Evolutionary conservation across 768 basidiomycete species (phyloP), one percentile per base, ranked within the genome.

Genomic region (Boletus subcaerulescens): DNA sequence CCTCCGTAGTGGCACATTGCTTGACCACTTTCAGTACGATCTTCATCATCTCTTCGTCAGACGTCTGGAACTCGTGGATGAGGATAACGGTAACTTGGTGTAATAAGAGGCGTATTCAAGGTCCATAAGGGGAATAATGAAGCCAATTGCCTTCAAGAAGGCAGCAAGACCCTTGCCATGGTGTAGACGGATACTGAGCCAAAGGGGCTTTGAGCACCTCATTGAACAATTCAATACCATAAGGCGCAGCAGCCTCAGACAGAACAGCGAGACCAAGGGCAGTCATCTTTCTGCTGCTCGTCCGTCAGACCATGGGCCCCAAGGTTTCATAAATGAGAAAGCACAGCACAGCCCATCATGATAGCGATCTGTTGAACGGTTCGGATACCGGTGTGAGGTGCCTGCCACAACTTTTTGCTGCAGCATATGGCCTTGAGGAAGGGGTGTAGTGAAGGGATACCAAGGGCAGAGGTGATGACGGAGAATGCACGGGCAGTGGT

Each of bases 11-110:
- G 32, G 97, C 93, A 66, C 97, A 98, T 71, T 98, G 97, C 74
- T 98, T 97, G 64, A 98, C 95, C 53, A 99, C 97, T 72, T 98
- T 98, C 47, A 99, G 75, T 6, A 99, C 97, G 61, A 98, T 98
- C 80, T 98, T 97, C 83, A 98, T 96, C 97, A 99, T 99, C 78
- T 99, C 97, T 72, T 99, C 97, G 70, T 99, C 97, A 10, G 96
- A 96, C 6, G 95, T 97, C 71, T 96, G 94, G 78, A 98, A 98
- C 75, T 98, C 96, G 66, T 97, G 93, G 59, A 96, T 96, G 53
- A 96, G 88, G 68, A 96, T 95, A 60, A 94, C 89, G 13, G 91
- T 95, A 52, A 96, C 93, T 77, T 98, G 46, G 95, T 98, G 72
- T 99, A 99, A 76, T 98, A 98, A 15, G 93, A 95, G 14, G 96